These are phyloP conservation scores for Hygrophila difformis DNA, from an alignment of 257 asterid genomes.

Conservation along the genomic window DNA sequence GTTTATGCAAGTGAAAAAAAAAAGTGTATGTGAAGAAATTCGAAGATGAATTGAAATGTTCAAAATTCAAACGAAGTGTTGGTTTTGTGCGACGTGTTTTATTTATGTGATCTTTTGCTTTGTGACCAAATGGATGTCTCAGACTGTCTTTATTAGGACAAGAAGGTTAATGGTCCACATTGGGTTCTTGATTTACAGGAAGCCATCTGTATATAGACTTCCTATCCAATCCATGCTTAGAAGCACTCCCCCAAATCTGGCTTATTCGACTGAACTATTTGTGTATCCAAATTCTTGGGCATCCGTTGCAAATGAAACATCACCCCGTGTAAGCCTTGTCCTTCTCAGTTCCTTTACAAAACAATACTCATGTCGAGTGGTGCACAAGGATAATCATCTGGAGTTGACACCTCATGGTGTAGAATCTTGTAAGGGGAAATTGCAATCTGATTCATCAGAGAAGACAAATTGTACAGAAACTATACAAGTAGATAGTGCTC, in stretches of 20 bases:
- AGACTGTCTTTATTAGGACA: background rate
- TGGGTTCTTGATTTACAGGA: constrained; percentile 38
- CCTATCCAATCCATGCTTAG: constrained; percentile 21
- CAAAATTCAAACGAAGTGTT: too few species aligned
- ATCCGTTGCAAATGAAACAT: constrained; percentile 24
- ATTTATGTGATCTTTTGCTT: background rate
- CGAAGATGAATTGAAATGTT: too few species aligned
- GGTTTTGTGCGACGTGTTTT: constrained; percentile 3
- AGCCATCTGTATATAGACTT: constrained; percentile 31
- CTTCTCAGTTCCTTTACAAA: constrained; percentile 22
- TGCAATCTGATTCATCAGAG: constrained; percentile 11
- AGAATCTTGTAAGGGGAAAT: constrained; percentile 22
- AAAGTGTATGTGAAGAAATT: too few species aligned
- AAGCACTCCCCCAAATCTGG: constrained; percentile 14
- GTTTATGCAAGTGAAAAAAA: too few species aligned
- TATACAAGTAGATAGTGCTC: constrained; percentile 6
- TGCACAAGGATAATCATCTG: constrained; percentile 19
- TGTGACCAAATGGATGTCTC: background rate
- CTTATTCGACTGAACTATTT: constrained; percentile 25
- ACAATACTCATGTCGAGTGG: constrained; percentile 19
- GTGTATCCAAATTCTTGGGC: constrained; percentile 12
- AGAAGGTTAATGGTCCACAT: constrained; percentile 13
- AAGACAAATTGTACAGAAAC: constrained; percentile 21
- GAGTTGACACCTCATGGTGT: constrained; percentile 16
- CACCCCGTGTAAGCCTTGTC: constrained; percentile 19